These are phyloP conservation scores for Coemansia sp. DNA, from an alignment of 192 early-diverging fungal species.

Conservation along the genomic window DNA sequence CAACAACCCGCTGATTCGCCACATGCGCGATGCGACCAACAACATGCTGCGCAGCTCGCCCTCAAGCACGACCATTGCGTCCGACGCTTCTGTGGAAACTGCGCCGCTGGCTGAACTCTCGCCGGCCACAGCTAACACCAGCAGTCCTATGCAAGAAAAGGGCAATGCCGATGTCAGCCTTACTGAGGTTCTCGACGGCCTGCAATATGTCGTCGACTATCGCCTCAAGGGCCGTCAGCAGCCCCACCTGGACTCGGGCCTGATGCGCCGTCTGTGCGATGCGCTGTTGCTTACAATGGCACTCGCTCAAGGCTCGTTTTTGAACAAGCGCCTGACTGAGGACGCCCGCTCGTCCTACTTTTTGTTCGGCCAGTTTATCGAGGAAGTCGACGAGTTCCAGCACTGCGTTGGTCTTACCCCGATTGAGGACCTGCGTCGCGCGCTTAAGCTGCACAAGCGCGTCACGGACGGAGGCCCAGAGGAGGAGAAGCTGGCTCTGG, in stretches of 20 bases:
- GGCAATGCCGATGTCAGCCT: constrained; percentile 31
- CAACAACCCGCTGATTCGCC: constrained; percentile 41
- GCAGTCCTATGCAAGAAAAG: not conserved
- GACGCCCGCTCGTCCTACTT: constrained; percentile 86
- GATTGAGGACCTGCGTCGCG: constrained; percentile 76
- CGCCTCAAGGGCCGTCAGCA: constrained; percentile 83
- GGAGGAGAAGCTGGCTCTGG: constrained; percentile 73
- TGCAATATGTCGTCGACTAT: constrained; percentile 94
- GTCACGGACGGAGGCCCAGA: constrained; percentile 68
- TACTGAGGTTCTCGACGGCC: constrained; percentile 77
- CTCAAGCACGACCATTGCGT: constrained; percentile 32
- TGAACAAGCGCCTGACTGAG: constrained; percentile 62
- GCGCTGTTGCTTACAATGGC: constrained; percentile 81
- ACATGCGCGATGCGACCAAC: constrained; percentile 42
- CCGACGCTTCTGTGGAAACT: constrained; percentile 2
- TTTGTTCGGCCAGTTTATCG: constrained; percentile 93
- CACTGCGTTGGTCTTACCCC: constrained; percentile 72
- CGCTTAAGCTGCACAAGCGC: constrained; percentile 63
- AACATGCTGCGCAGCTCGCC: constrained; percentile 46
- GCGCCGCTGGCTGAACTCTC: not conserved
- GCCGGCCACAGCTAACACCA: not conserved
- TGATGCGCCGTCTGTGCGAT: constrained; percentile 88
- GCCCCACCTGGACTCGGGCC: constrained; percentile 69
- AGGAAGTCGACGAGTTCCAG: constrained; percentile 92
- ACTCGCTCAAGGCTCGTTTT: constrained; percentile 60